Conservation (phyloP, 805 yeast genomes). For the Candida vaughaniae region DNA sequence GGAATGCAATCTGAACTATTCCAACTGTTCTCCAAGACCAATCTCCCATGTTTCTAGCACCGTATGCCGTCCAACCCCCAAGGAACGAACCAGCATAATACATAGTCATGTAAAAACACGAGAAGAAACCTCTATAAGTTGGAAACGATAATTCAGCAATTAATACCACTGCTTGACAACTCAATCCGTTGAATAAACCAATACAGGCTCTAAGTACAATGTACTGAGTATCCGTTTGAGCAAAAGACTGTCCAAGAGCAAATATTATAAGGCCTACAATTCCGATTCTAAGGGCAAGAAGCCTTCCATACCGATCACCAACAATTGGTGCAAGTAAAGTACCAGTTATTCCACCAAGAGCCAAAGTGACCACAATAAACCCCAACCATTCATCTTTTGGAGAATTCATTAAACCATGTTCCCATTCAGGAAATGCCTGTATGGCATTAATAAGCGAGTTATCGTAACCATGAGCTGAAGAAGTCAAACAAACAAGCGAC, state of each 20-base stretch:
- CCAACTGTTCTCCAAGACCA: constrained; percentile 58
- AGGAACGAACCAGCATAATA: constrained; percentile 54
- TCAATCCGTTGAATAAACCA: constrained; percentile 40
- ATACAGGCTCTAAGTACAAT: constrained; percentile 39
- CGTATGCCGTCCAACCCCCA: constrained; percentile 52
- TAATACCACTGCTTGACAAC: constrained; percentile 43
- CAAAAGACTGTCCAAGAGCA: constrained; percentile 22
- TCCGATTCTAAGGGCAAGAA: constrained; percentile 17
- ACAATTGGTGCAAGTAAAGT: constrained; percentile 25
- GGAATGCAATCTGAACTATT: constrained; percentile 48
- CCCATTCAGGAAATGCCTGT: constrained; percentile 45
- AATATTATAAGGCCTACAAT: constrained; percentile 9
- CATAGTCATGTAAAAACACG: constrained; percentile 48
- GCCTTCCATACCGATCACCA: constrained; percentile 40
- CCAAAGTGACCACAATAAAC: constrained; percentile 42
- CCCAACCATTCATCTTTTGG: constrained; percentile 31
- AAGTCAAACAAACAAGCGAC: constrained; percentile 41
- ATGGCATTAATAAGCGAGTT: constrained; percentile 51
- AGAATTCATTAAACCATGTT: constrained; percentile 29
- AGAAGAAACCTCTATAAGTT: constrained; percentile 36
- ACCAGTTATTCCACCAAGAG: constrained; percentile 42
- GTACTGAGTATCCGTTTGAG: constrained; percentile 38
- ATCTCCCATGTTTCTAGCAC: constrained; percentile 29
- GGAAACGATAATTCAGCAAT: constrained; percentile 53
- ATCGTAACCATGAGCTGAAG: constrained; percentile 49